Percentiles rank a stretch among this genome's conserved stretches.
phyloP scores from a whole-genome alignment of 1,139 yeast species.

The Taphrina pruni region DNA sequence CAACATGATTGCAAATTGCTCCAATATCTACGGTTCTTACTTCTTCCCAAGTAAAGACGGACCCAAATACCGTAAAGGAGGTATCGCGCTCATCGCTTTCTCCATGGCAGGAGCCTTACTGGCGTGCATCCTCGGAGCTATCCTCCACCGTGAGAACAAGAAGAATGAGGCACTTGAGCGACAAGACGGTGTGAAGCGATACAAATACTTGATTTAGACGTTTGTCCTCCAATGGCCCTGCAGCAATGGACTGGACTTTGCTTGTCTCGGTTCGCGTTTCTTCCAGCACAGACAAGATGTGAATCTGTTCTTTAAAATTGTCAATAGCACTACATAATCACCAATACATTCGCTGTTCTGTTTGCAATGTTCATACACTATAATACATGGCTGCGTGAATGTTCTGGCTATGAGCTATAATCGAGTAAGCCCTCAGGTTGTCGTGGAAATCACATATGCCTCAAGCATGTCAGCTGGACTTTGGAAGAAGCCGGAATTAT shows the following conservation, averaged over 20 bases:
- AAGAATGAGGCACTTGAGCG: slow-evolving; percentile 15
- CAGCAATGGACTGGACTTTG: too few relatives aligned
- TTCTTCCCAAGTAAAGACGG: slow-evolving; percentile 8
- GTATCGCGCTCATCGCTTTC: slow-evolving; percentile 11
- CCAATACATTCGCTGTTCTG: background rate
- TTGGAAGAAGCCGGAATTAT: slow-evolving; percentile 3
- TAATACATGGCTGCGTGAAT: background rate
- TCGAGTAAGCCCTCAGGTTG: background rate
- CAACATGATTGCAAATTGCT: slow-evolving; percentile 44
- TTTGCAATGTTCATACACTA: background rate
- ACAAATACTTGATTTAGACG: slow-evolving; percentile 4
- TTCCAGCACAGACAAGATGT: too few relatives aligned
- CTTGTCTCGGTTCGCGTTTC: too few relatives aligned
- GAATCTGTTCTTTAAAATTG: background rate
- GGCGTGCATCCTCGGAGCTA: slow-evolving; percentile 4
- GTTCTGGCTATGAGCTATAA: too few relatives aligned
- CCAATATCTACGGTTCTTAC: slow-evolving; percentile 24
- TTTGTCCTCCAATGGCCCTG: too few relatives aligned
- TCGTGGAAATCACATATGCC: slow-evolving; percentile 12
- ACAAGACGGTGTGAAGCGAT: slow-evolving; percentile 16
- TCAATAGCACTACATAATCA: background rate
- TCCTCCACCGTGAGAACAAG: slow-evolving; percentile 10
- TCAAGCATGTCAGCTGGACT: slow-evolving; percentile 12
- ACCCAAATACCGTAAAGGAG: slow-evolving; percentile 1
- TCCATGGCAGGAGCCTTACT: slow-evolving; percentile 7